Base-by-base conservation (phyloP, 2,329 filamentous ascomycete species). In the Phaeosphaeria sp. region DNA sequence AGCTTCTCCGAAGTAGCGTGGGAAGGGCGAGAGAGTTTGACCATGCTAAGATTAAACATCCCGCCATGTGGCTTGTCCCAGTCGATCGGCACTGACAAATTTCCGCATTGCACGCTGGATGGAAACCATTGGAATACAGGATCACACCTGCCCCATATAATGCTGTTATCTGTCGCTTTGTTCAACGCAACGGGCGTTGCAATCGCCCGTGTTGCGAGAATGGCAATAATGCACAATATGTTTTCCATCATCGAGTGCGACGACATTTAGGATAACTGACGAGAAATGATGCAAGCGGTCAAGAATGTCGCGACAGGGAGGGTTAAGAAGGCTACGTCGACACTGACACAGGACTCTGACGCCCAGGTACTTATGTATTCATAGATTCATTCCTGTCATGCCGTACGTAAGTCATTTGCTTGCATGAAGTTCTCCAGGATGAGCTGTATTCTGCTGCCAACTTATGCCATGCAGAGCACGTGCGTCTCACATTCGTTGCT, bases 51-150 rank as follows among this genome's bases (percentile, higher is more conserved):
- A 17, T 61, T 65, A 52, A 77, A 72, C 2, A 67, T 59, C 7
- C 65, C 58, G 15, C 69, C 71, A 33, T 63, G 18, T 17, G 73
- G 73, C 1, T 66, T 44, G 25, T 59, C 56, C 73, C 73, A 77
- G 64, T 77, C 66, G 5, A 78, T 61, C 2, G 73, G 75, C 10
- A 76, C 73, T 3, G 65, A 61, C 30, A 63, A 55, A 11, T 49
- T 64, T 15, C 54, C 66, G 49, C 68, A 71, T 60, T 68, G 52
- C 20, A 68, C 43, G 27, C 5, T 57, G 33, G 59, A 20, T 6
- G 9, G 22, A 51, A n/a, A 57, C 25, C 23, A 55, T 48, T 1
- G 47, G 3, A 20, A 46, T 27, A 23, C 63, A 67, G 20, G 41
- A 36, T 36, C 30, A 13, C 30, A 36, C 15, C 15, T 13, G 11